Conservation (phyloP, 257 asterid species). For the Solanum medicagineum region DNA sequence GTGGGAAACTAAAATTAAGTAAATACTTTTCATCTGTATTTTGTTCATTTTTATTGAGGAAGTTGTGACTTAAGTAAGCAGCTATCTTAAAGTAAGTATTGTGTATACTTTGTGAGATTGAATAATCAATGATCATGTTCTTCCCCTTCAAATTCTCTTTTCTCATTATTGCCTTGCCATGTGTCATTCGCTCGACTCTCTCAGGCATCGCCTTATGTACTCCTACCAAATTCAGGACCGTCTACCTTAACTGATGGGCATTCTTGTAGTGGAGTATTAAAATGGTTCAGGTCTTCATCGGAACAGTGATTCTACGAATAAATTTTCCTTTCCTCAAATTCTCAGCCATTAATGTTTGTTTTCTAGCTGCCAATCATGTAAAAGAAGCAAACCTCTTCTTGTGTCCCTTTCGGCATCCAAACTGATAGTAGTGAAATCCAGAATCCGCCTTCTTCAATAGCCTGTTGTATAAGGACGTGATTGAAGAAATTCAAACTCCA, state of each 20-base stretch:
- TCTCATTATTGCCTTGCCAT: not conserved
- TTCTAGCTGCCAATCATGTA: not conserved
- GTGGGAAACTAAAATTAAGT: not conserved
- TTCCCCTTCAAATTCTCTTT: not conserved
- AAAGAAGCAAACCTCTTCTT: not conserved
- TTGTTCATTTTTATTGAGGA: not conserved
- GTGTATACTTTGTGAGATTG: not conserved
- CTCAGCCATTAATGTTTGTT: not conserved
- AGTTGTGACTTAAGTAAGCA: not conserved
- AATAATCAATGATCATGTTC: not conserved
- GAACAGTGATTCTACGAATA: not conserved
- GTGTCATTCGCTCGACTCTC: not conserved
- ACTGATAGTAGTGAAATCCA: not conserved
- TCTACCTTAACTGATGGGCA: not conserved
- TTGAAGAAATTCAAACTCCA: not conserved
- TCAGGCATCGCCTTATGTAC: not conserved
- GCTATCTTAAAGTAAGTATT: not conserved
- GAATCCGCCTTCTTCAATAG: not conserved
- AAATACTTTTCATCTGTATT: not conserved
- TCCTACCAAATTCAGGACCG: not conserved
- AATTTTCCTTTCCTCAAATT: not conserved
- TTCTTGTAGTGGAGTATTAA: not conserved
- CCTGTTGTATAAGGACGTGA: not conserved
- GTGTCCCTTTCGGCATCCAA: not conserved
- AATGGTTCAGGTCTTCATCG: not conserved